Base-by-base conservation (phyloP, 768 basidiomycete genomes). In the Lactifluus echinatus region DNA sequence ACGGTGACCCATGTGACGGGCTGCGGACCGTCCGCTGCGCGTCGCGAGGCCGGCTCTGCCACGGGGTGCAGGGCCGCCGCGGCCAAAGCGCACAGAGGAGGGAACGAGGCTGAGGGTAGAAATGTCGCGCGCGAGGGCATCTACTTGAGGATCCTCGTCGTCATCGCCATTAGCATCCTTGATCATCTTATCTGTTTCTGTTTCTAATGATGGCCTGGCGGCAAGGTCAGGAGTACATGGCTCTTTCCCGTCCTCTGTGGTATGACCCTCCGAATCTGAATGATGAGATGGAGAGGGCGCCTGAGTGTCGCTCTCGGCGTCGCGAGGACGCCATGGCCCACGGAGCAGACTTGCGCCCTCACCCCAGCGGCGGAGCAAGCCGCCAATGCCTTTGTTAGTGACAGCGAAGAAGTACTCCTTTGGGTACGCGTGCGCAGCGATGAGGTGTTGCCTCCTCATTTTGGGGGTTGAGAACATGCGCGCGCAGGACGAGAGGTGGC, bases 391-490 rank as follows among this genome's bases (percentile, higher is more conserved):
- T 67, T 89, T 92, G 71, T 93, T 93, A 15, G 89, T 93, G 19
- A 95, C 85, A 19, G 87, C 81, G 68, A 94, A 95, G 71, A 91
- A 94, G 69, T 86, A 95, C 66, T 93, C 82, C 66, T 89, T 89
- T 4, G 92, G 91, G 66, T 86, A 95, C 50, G 77, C 81, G 64
- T 95, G 93, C 14, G 76, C 80, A 64, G 84, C 77, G 45, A 94
- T 89, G 51, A 95, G 78, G 72, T 94, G 93, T 43, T 88, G 74
- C 23, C 93, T 74, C 17, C 93, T 78, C 15, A 80, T 71, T 69
- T 88, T 91, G 0, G 92, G 93, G 1, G 80, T 84, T 8, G 71
- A 66, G 68, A 93, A 94, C 11, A 75, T 64, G 52, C 80, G 77
- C 39, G 76, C 65, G 69, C 87, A 86, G 2, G 76, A 71, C 11